Base-by-base conservation (phyloP, 345 rosid species). In the Eucalyptus cloeziana region DNA sequence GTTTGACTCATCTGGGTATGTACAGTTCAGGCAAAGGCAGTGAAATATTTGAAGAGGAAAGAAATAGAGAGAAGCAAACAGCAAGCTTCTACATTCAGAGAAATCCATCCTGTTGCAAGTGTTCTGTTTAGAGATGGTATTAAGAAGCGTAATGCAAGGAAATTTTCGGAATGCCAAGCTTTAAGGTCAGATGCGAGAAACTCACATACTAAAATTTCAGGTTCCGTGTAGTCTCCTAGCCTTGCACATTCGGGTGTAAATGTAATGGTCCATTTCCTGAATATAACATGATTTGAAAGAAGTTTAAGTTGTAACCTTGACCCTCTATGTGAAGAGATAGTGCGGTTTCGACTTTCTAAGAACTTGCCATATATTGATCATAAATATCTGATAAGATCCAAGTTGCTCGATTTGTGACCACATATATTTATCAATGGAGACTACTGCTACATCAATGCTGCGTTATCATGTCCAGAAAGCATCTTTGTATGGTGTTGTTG, bases 1-100 rank as follows among this genome's bases (percentile, higher is more conserved):
- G 47, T 76, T 76, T 90, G 30, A 86, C 45, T 87, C 86, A 86
- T 24, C 89, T 88, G 51, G 81, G 89, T 60, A 79, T 43, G 31
- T 69, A 49, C 96, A 96, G 99, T 96, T 92, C 95, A 93, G 93
- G 95, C 94, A 44, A 95, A 92, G 91, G 94, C 96, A 83, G 93
- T 94, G 88, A 95, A 92, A 88, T 95, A 95, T 89, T 91, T 95
- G 94, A 93, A 94, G 87, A 92, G 90, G 93, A 96, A 92, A 89
- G 89, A 89, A 86, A 88, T 71, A 15, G 95, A 91, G 89, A 92
- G 86, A 87, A 90, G 89, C 83, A 92, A 91, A 88, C 88, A 58
- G 25, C 71, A 89, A 89, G 47, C 92, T 89, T 86, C 79, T 49
- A 30, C 86, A 85, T 87, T 86, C 83, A 87, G 86, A 87, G 93